Evolutionary conservation across 257 asterid genomes (phyloP).

Genomic region (Orobanche coerulescens): DNA sequence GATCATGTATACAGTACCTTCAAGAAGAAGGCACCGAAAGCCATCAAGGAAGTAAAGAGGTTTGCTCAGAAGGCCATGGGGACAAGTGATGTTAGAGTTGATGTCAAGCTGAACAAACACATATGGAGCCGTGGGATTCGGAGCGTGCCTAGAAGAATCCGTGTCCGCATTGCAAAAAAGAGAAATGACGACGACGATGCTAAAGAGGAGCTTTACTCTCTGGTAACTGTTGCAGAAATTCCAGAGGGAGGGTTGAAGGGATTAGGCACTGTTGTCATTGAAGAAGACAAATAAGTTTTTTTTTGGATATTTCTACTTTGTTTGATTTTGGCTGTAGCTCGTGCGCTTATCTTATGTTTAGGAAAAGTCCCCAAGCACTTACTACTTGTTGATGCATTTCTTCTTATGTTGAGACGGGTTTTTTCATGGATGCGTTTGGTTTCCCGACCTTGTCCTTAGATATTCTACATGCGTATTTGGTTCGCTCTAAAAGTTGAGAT

Average conservation of each 20-base stretch:
- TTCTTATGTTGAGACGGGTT: too few relatives aligned
- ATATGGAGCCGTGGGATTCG: conserved; percentile 76
- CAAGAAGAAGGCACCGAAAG: conserved; percentile 81
- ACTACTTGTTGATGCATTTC: conserved; percentile 6
- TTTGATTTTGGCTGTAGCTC: conserved; percentile 21
- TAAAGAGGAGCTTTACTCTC: conserved; percentile 68
- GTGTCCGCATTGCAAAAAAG: conserved; percentile 66
- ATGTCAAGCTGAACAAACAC: conserved; percentile 60
- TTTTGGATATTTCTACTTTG: neutral
- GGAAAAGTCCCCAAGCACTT: neutral
- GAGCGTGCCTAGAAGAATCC: conserved; percentile 70
- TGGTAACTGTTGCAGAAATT: conserved; percentile 54
- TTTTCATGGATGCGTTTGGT: too few relatives aligned
- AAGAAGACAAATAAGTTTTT: conserved; percentile 42
- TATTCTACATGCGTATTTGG: too few relatives aligned
- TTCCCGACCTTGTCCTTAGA: too few relatives aligned
- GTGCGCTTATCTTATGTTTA: neutral
- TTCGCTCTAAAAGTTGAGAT: too few relatives aligned
- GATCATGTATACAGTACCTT: conserved; percentile 44
- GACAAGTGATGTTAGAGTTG: conserved; percentile 60
- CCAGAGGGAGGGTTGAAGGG: conserved; percentile 67
- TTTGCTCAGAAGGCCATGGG: conserved; percentile 79
- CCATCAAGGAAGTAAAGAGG: conserved; percentile 64
- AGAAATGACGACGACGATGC: conserved; percentile 76
- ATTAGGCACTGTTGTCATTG: conserved; percentile 61